Evolutionary conservation across 1,284 basidiomycete genomes (phyloP), one percentile per base, ranked within the genome.

Genomic region (Coriolopsis trogii): DNA sequence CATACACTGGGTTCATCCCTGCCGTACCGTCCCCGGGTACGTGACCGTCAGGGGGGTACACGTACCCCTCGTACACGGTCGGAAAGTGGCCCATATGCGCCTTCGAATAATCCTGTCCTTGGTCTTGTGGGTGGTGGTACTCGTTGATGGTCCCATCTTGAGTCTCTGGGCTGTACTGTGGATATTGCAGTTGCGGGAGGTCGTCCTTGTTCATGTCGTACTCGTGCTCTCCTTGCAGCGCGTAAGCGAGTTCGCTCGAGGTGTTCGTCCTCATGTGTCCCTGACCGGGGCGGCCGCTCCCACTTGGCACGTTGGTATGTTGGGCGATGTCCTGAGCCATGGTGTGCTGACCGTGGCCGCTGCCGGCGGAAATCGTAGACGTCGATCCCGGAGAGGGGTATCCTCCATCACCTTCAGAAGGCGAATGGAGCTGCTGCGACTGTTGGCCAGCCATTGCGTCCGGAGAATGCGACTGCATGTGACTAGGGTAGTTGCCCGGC

Each of bases 231-330:
- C 55, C 59, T 16, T 55, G 53, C 28, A 63, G 33, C 46, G 60
- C 62, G 40, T 59, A 56, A 16, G 62, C 62, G 23, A 62, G 56
- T 50, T 63, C 62, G 49, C 62, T 62, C 41, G 60, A 60, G 20
- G 50, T 54, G 46, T 51, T 55, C 20, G 53, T 51, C 24, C 57
- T 44, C 46, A 49, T 30, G 31, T 56, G 54, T 16, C 33, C 46
- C 24, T 47, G 51, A 3, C 34, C 46, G 26, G 45, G 34, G 24
- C 23, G 33, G 23, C 45, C 58, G 36, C 36, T 49, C 15, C 31
- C 40, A 24, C 20, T 49, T 20, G 18, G 37, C 25, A 37, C 48
- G 26, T 38, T 26, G 23, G 41, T 38, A 38, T 44, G 50, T 20
- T 34, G 50, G 36, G 16, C 46, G 7, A 45, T 26, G 39, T 50